These are phyloP conservation scores for Spathaspora passalidarum DNA, from an alignment of 805 yeast species.

Conservation along the genomic window DNA sequence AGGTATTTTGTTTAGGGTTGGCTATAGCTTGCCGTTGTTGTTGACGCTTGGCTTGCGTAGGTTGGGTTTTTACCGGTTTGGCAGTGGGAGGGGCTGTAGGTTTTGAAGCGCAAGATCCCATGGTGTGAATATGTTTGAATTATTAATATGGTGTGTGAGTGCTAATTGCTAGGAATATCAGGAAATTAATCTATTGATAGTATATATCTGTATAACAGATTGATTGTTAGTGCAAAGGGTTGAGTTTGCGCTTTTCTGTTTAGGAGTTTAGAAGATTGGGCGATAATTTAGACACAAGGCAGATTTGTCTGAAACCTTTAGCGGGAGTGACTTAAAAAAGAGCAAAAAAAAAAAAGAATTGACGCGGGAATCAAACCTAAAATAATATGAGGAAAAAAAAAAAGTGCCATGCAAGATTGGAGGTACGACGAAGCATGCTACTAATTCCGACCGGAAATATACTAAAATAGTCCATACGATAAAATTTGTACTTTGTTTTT, in stretches of 20 bases:
- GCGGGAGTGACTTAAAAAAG: not conserved
- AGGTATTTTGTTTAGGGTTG: not conserved
- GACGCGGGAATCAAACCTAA: not conserved
- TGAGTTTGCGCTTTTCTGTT: no score
- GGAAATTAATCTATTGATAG: no score
- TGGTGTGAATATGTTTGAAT: constrained; percentile 3
- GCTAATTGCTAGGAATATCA: no score
- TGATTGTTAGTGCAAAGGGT: no score
- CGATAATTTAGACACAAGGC: not conserved
- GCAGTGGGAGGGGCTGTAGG: constrained; percentile 5
- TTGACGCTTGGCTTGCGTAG: constrained; percentile 15
- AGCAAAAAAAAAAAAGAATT: not conserved
- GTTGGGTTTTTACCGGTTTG: constrained; percentile 2
- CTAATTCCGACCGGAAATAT: not conserved
- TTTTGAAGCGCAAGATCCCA: constrained; percentile 25
- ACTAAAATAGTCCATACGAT: not conserved
- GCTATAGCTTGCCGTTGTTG: constrained; percentile 12
- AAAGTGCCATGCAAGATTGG: not conserved
- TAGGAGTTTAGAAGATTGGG: not conserved
- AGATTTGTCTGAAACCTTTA: not conserved
- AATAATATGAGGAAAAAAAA: not conserved
- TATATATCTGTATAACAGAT: no score
- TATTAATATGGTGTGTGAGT: no score
- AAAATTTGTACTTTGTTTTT: no score
- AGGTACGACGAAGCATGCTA: no score